Evolutionary conservation across 352 stramenopile genomes (phyloP), one percentile per base, ranked within the genome.

Genomic region (Blastocystis sp.): DNA sequence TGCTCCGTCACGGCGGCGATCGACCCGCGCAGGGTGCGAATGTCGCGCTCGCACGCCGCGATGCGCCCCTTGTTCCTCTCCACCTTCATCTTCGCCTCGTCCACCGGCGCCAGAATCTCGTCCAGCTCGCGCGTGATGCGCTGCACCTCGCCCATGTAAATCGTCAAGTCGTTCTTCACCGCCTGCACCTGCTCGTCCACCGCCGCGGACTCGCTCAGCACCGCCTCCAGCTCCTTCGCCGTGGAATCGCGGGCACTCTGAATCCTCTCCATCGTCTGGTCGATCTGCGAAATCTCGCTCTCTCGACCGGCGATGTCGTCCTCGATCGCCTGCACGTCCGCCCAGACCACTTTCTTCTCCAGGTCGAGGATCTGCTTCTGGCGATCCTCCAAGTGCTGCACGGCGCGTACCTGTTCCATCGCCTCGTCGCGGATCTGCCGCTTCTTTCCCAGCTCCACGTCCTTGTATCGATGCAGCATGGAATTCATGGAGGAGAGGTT

Each of bases 371-470:
- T 57, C 48, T 77, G 38, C 48, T 57, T 43, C 28, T 77, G 40
- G n/a, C 43, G 38, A 17, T 28, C 42, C 28, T 57, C 11, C 68
- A 77, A n/a, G n/a, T 60, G 40, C 43, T 77, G 14, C 68, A 77
- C 68, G 11, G 43, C 43, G 17, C 52, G 17, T 1, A 77, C 17
- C n/a, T 60, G 14, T 4, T 77, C 68, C 21, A 59, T 9, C 21
- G 43, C 68, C 48, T 77, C 42, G 21, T 77, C 68, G n/a, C 38
- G 6, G 17, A 59, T 43, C 21, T 77, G 24, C 9, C 42, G 7
- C 68, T 77, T 77, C 48, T 62, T 77, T 4, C 43, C 43, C 68
- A 77, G 2, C 48, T 77, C 68, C 68, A 77, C 68, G n/a, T 77
- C 68, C 43, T 77, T 77, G 68, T 60, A 77, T 0, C 38, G 38